Evolutionary conservation across 1,284 basidiomycete genomes (phyloP), one percentile per base, ranked within the genome.

Genomic region (Ceratobasidium theobromae): DNA sequence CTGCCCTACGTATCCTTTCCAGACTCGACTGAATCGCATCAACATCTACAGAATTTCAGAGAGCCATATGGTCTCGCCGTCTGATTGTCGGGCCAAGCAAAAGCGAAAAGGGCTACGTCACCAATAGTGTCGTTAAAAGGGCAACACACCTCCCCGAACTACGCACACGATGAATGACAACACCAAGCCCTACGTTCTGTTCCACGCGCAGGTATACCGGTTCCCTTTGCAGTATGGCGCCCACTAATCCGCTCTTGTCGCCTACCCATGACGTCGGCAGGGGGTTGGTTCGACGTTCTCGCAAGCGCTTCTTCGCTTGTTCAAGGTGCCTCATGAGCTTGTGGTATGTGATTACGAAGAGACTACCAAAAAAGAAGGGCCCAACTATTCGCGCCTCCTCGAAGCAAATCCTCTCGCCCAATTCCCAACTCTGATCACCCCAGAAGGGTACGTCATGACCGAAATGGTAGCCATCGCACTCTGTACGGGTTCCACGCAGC

Each of bases 351-450:
- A 67, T 25, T 70, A 62, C 18, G 64, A 66, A n/a, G 57, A 62
- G 35, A 65, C 53, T 14, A 58, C 53, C 27, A 38, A 66, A 30
- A 67, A 68, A 35, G 53, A 64, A 41, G 58, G 64, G 8, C 65
- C 64, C 25, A 54, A 66, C 30, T 54, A 68, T 35, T 35, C 48
- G 25, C 67, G 69, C 25, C 43, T 70, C 1, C 35, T 70, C 33
- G 53, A 62, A 21, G 69, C 64, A 6, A 67, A 68, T 53, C 68
- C 67, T 8, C 49, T 68, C 18, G 70, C 65, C n/a, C 69, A 70
- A 40, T 70, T 70, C 40, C 69, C 69, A 18, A 70, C 69, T 12
- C 35, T 70, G 53, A 30, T 70, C 5, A 70, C 69, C 14, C 69
- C 69, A 14, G 65, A 65, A 18, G 69, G 69, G 18, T 55, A 35